Percentiles rank a stretch among this genome's conserved stretches.
Evolutionary conservation across 2,329 filamentous ascomycete species (phyloP).

Genomic region (Alternaria sp.): DNA sequence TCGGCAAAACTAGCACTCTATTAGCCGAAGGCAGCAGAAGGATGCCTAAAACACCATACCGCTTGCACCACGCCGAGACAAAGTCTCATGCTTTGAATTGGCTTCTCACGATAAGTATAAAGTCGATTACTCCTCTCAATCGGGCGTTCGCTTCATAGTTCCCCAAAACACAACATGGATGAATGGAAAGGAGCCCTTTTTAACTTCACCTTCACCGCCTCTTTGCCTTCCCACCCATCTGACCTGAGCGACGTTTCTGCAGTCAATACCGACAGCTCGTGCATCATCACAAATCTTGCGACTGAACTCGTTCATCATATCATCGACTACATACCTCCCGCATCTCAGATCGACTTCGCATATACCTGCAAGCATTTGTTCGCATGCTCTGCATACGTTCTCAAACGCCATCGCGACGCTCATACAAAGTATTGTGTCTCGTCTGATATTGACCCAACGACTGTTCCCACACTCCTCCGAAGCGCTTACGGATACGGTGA

Average conservation of each 20-base stretch:
- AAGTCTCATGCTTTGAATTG: conserved; percentile 1
- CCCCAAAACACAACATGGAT: not conserved
- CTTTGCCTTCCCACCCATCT: not conserved
- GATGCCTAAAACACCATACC: not conserved
- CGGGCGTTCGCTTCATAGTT: not conserved
- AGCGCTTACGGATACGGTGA: conserved; percentile 14
- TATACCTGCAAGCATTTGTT: conserved; percentile 13
- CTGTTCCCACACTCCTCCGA: conserved; percentile 15
- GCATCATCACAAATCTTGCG: conserved; percentile 1
- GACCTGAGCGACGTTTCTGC: not conserved
- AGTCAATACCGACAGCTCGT: not conserved
- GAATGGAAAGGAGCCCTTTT: not conserved
- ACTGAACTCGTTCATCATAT: conserved; percentile 12
- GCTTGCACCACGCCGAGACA: not conserved
- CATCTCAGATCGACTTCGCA: conserved; percentile 16
- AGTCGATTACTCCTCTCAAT: not conserved
- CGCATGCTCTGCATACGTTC: conserved; percentile 2
- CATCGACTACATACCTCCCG: conserved; percentile 10
- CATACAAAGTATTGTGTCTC: conserved; percentile 13
- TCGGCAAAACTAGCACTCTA: not conserved
- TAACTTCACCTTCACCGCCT: not conserved
- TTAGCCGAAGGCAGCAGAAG: conserved; percentile 1
- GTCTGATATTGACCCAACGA: conserved; percentile 15
- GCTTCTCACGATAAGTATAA: not conserved
- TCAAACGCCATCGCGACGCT: conserved; percentile 16